Conservation (phyloP, 345 rosid species). For the Passiflora organensis region DNA sequence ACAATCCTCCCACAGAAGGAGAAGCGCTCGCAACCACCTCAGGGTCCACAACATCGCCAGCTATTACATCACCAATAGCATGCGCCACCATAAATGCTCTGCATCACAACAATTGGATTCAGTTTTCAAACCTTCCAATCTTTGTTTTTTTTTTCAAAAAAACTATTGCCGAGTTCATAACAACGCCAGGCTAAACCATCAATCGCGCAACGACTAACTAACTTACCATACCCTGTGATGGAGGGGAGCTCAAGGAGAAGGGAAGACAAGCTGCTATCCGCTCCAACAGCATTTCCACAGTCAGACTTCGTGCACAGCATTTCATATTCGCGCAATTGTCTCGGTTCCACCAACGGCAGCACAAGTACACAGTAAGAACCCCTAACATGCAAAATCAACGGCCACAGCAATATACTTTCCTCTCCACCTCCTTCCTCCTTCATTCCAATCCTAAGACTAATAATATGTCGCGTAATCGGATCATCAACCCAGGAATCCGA, state of each 20-base stretch:
- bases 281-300: constrained; percentile 74
- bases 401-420: constrained; percentile 59
- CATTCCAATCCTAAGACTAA: constrained; percentile 46
- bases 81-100: constrained; percentile 91
- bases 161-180: background rate
- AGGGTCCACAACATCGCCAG: constrained; percentile 76
- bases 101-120: constrained; percentile 2
- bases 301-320: constrained; percentile 55
- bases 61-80: constrained; percentile 70
- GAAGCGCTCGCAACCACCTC: constrained; percentile 70
- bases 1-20: constrained; percentile 84
- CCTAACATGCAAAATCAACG: constrained; percentile 66
- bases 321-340: constrained; percentile 49
- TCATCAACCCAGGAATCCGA: constrained; percentile 98
- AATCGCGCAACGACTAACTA: constrained; percentile 14
- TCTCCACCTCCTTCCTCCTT: constrained; percentile 47
- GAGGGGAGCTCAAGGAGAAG: constrained; percentile 86
- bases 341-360: constrained; percentile 71
- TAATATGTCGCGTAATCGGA: constrained; percentile 72
- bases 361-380: constrained; percentile 55
- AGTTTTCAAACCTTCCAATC: too few species aligned
- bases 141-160: too few species aligned
- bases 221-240: constrained; percentile 91
- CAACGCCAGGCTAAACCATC: background rate
- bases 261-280: constrained; percentile 61